Percentiles rank a stretch among this genome's conserved stretches.
Conservation (phyloP, 2,329 filamentous ascomycete species). For the Colletotrichum sp. region DNA sequence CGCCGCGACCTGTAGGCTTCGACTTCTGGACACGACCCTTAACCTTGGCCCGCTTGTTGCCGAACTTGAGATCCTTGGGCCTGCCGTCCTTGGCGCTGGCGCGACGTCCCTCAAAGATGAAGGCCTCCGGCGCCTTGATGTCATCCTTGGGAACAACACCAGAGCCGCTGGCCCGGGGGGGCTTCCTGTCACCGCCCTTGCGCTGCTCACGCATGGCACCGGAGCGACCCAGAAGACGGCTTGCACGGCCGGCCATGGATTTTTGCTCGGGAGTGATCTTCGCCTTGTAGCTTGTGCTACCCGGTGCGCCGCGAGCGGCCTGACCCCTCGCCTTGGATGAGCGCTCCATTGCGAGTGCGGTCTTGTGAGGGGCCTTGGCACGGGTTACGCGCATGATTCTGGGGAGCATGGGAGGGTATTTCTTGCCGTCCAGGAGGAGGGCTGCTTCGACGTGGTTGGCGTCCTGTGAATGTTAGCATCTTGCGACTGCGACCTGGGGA, state of each 20-base stretch:
- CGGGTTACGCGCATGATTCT: constrained; percentile 84
- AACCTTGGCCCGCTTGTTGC: constrained; percentile 55
- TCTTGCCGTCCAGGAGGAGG: constrained; percentile 86
- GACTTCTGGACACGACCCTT: constrained; percentile 44
- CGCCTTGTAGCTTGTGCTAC: constrained; percentile 64
- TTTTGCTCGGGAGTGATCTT: constrained; percentile 75
- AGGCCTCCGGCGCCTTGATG: constrained; percentile 67
- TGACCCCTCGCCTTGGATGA: constrained; percentile 45
- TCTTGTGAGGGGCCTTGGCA: constrained; percentile 76
- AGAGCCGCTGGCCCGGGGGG: constrained; percentile 23
- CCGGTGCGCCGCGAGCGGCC: constrained; percentile 23
- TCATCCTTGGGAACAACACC: constrained; percentile 25
- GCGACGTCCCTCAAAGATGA: constrained; percentile 83
- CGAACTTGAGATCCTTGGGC: constrained; percentile 65
- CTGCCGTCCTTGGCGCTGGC: constrained; percentile 71
- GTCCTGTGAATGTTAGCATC: constrained; percentile 54
- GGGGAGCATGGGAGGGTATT: constrained; percentile 93
- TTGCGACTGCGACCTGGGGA: background rate
- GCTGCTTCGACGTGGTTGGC: constrained; percentile 90
- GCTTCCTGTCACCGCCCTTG: constrained; percentile 27
- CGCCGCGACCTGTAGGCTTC: constrained; percentile 42
- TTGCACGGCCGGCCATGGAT: constrained; percentile 74
- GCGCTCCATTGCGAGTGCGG: constrained; percentile 55
- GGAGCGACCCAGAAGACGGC: constrained; percentile 75
- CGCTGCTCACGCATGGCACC: constrained; percentile 55